These are phyloP conservation scores for Rubus parviflorus DNA, from an alignment of 306 rosid species.

Conservation along the genomic window DNA sequence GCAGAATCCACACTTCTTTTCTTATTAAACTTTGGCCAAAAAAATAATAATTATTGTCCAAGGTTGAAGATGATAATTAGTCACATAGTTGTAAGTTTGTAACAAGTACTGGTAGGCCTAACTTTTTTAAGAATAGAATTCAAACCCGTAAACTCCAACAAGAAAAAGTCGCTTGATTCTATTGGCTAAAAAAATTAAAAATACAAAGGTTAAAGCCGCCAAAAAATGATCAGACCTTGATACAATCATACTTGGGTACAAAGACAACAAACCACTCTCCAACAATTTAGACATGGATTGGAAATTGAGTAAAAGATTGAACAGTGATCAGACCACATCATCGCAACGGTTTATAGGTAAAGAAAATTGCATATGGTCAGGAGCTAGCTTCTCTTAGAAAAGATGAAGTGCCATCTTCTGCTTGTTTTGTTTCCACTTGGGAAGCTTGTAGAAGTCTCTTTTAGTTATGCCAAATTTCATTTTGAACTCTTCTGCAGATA, in stretches of 20 bases:
- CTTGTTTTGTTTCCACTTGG: conserved; percentile 97
- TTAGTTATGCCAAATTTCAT: conserved; percentile 68
- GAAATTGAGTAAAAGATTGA: not conserved
- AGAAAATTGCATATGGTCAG: not conserved
- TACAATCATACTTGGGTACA: not conserved
- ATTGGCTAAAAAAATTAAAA: not conserved
- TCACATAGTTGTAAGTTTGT: too few species aligned
- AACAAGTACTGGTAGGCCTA: too few species aligned
- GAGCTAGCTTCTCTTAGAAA: conserved; percentile 39
- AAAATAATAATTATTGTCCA: too few species aligned
- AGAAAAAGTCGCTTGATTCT: not conserved
- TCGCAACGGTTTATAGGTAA: not conserved
- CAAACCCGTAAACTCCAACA: too few species aligned
- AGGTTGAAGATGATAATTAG: too few species aligned
- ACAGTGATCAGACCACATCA: not conserved
- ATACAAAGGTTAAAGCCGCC: not conserved
- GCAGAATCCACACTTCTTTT: too few species aligned
- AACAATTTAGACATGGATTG: not conserved
- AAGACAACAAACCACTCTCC: not conserved
- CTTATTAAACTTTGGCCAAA: too few species aligned
- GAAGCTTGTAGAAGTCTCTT: conserved; percentile 68
- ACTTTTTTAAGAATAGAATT: too few species aligned
- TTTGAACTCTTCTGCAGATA: conserved; percentile 73
- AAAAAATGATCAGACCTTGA: not conserved
- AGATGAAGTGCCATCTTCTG: conserved; percentile 75